A percentile compares a stretch with the other conserved stretches of the same genome.
These are phyloP conservation scores for Plantago elongata DNA, from an alignment of 257 asterid species.

Conservation along the genomic window DNA sequence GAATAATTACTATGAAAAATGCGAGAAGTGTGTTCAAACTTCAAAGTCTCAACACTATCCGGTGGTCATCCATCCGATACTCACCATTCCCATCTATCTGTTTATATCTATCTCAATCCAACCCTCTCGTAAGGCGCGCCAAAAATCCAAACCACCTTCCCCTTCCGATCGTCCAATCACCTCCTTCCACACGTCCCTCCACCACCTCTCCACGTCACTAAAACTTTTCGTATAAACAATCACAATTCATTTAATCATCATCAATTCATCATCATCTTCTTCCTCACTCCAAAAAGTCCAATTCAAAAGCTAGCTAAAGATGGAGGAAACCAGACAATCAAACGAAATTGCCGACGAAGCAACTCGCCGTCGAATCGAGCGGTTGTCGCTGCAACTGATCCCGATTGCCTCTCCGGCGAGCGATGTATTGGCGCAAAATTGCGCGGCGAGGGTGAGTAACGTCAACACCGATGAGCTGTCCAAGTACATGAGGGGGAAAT, in stretches of 20 bases:
- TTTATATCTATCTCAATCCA: neutral
- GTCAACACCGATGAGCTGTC: constrained; percentile 47
- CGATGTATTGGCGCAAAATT: constrained; percentile 32
- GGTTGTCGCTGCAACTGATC: constrained; percentile 46
- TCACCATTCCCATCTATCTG: too few species aligned
- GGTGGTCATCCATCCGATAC: too few species aligned
- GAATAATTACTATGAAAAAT: too few species aligned
- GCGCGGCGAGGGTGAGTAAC: constrained; percentile 44
- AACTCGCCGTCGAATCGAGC: constrained; percentile 49
- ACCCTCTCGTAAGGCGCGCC: constrained; percentile 48
- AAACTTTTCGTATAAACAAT: too few species aligned
- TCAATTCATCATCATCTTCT: neutral
- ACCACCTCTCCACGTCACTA: constrained; percentile 23
- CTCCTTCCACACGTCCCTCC: constrained; percentile 19
- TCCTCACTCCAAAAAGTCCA: neutral
- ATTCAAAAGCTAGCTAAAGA: neutral
- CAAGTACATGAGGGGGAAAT: constrained; percentile 69
- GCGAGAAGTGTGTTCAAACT: too few species aligned
- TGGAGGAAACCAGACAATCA: constrained; percentile 35
- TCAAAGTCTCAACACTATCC: too few species aligned
- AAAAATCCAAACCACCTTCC: constrained; percentile 6
- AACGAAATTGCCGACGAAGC: constrained; percentile 22
- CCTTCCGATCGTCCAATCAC: constrained; percentile 23
- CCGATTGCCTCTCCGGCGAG: constrained; percentile 24
- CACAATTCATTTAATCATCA: neutral